Percentiles rank a stretch among this genome's conserved stretches.
Conservation (phyloP, 73 alveolate species). For the Effrenium voratum region DNA sequence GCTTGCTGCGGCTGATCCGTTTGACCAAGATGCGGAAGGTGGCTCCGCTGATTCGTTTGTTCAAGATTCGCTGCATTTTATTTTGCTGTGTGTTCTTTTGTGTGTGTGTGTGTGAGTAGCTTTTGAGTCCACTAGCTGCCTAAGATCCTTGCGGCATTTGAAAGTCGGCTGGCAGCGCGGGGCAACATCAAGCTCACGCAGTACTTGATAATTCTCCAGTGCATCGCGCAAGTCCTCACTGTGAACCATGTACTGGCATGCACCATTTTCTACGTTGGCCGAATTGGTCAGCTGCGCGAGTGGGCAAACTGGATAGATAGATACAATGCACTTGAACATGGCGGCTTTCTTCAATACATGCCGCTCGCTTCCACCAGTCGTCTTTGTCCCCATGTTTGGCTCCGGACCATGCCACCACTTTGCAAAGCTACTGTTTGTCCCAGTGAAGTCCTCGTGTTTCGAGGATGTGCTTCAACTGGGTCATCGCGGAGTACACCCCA, state of each 20-base stretch:
- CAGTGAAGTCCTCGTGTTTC: no score
- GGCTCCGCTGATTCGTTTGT: not conserved
- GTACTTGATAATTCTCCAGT: not conserved
- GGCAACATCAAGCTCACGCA: slow-evolving; percentile 2
- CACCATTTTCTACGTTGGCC: slow-evolving; percentile 22
- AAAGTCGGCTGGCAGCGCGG: slow-evolving; percentile 3
- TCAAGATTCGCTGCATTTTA: not conserved
- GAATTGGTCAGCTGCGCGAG: not conserved
- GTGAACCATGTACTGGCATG: slow-evolving; percentile 51
- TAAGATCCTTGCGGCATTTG: not conserved
- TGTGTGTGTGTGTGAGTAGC: not conserved
- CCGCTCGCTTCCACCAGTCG: not conserved
- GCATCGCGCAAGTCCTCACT: not conserved
- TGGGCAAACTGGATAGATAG: not conserved
- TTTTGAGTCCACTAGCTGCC: not conserved
- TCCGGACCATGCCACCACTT: not conserved
- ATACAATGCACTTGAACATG: not conserved
- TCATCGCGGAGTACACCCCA: slow-evolving; percentile 53
- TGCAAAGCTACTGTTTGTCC: no score
- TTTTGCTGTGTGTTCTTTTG: no score
- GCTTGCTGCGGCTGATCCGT: slow-evolving; percentile 37
- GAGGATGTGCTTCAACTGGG: slow-evolving; percentile 46
- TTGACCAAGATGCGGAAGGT: slow-evolving; percentile 6
- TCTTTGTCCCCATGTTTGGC: not conserved
- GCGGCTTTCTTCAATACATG: not conserved